phyloP scores from a whole-genome alignment of 352 stramenopile genomes.

The Globisporangium yorkense region DNA sequence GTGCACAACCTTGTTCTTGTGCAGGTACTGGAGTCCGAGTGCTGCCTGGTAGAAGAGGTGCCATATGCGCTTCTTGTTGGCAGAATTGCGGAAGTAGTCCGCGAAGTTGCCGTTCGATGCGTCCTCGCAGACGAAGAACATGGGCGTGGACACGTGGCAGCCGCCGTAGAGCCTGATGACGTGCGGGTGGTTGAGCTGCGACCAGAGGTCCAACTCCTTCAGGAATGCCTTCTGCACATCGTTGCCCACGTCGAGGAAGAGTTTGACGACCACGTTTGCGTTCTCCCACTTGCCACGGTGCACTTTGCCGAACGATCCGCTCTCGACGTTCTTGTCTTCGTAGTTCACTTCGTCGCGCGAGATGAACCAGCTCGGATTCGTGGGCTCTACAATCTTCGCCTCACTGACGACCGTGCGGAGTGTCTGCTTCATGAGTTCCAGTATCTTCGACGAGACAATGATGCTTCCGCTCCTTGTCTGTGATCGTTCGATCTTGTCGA shows the following conservation, averaged over 20 bases:
- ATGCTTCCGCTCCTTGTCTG: not conserved
- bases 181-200: slow-evolving; percentile 19
- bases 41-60: slow-evolving; percentile 29
- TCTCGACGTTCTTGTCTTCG: slow-evolving; percentile 1
- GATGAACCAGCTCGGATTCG: slow-evolving; percentile 16
- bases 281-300: slow-evolving; percentile 17
- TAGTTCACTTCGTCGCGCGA: slow-evolving; percentile 10
- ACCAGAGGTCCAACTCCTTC: slow-evolving; percentile 28
- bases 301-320: slow-evolving; percentile 9
- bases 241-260: slow-evolving; percentile 1
- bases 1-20: slow-evolving; percentile 61
- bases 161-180: slow-evolving; percentile 24
- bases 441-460: not conserved
- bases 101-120: slow-evolving; percentile 32
- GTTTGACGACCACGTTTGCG: slow-evolving; percentile 27
- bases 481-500: slow-evolving; percentile 2
- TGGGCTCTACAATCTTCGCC: slow-evolving; percentile 2
- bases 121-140: slow-evolving; percentile 29
- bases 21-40: slow-evolving; percentile 50
- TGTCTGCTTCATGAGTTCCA: slow-evolving; percentile 7
- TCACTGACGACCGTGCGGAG: slow-evolving; percentile 8
- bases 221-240: slow-evolving; percentile 8
- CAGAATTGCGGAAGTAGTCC: slow-evolving; percentile 18
- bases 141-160: slow-evolving; percentile 17
- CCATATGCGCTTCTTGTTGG: slow-evolving; percentile 17